Percentiles rank a stretch among this genome's conserved stretches.
phyloP scores from a whole-genome alignment of 805 yeast species.

The Candida alai region DNA sequence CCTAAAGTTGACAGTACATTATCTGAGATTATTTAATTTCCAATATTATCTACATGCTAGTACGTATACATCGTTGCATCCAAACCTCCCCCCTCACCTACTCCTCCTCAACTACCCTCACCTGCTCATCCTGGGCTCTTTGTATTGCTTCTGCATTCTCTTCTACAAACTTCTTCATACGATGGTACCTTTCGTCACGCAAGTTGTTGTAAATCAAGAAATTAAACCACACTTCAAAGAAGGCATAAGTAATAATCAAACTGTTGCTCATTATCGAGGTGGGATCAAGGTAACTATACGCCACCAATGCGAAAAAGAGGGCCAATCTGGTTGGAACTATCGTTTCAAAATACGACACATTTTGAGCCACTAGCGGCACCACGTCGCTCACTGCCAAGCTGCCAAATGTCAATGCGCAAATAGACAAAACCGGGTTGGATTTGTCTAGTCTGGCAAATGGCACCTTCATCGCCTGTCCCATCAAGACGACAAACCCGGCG shows the following conservation, averaged over 20 bases:
- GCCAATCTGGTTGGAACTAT: slow-evolving; percentile 56
- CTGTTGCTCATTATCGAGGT: slow-evolving; percentile 54
- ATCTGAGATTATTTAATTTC: too few species aligned
- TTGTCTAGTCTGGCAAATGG: slow-evolving; percentile 27
- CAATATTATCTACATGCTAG: too few species aligned
- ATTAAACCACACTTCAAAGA: slow-evolving; percentile 68
- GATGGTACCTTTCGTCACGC: slow-evolving; percentile 57
- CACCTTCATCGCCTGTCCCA: slow-evolving; percentile 59
- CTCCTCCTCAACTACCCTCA: slow-evolving; percentile 27
- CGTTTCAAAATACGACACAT: slow-evolving; percentile 52
- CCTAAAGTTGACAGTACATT: too few species aligned
- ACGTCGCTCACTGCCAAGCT: slow-evolving; percentile 50
- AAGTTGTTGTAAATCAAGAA: slow-evolving; percentile 58
- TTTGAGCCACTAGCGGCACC: slow-evolving; percentile 52
- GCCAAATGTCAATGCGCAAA: slow-evolving; percentile 44
- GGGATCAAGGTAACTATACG: slow-evolving; percentile 45
- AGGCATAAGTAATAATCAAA: slow-evolving; percentile 54
- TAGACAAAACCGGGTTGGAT: slow-evolving; percentile 46
- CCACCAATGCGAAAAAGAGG: slow-evolving; percentile 46
- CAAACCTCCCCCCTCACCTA: background rate
- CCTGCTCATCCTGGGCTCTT: slow-evolving; percentile 26
- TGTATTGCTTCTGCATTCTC: slow-evolving; percentile 35
- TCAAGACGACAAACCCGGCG: slow-evolving; percentile 45
- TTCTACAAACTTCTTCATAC: slow-evolving; percentile 40
- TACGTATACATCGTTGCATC: too few species aligned